A percentile compares a stretch with the other conserved stretches of the same genome.
Conservation (phyloP, 2,329 filamentous ascomycete genomes). For the Colletotrichum graminicola region DNA sequence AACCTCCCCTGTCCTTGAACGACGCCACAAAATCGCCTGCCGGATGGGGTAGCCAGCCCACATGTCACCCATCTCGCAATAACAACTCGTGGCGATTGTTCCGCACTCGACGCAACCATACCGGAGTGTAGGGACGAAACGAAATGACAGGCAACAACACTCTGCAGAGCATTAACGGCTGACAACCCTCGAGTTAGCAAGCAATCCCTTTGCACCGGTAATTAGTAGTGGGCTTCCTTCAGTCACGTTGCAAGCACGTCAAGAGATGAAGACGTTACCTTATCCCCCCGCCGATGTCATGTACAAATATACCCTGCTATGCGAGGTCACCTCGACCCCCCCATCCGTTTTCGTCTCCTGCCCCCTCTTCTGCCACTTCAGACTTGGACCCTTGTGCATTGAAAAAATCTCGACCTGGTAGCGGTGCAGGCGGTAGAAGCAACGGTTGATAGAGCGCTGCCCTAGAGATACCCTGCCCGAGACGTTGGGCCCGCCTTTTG, state of each 20-base stretch:
- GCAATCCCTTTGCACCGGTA: not conserved
- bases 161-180: not conserved
- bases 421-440: not conserved
- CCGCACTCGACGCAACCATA: not conserved
- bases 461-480: constrained; percentile 37
- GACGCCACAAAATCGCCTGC: not conserved
- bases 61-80: not conserved
- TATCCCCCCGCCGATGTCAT: not conserved
- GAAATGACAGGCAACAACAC: not conserved
- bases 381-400: constrained; percentile 12
- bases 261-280: not conserved
- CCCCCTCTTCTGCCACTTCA: not conserved
- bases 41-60: not conserved
- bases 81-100: not conserved
- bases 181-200: not conserved
- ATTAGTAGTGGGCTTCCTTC: not conserved
- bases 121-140: not conserved
- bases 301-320: not conserved
- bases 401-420: constrained; percentile 29
- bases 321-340: not conserved
- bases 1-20: not conserved
- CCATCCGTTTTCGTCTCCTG: constrained; percentile 3
- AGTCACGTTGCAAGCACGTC: not conserved
- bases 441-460: constrained; percentile 17
- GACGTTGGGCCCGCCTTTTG: constrained; percentile 31